Conservation (phyloP, 345 rosid genomes). For the Conringia planisiliqua region DNA sequence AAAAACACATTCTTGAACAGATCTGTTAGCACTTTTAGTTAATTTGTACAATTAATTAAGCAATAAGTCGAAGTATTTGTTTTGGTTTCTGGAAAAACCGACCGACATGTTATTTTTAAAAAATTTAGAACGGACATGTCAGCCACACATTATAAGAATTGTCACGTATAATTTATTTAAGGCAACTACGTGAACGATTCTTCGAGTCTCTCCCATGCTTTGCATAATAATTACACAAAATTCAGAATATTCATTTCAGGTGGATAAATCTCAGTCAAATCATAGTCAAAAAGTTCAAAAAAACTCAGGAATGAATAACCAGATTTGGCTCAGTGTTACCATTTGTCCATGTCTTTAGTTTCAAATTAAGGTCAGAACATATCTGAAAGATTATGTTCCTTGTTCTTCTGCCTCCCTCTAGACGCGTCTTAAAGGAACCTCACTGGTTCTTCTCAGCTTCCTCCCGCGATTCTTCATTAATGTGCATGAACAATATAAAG, state of each 20-base stretch:
- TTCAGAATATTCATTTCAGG: background rate
- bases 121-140: conserved; percentile 12
- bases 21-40: background rate
- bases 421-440: background rate
- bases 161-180: background rate
- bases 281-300: background rate
- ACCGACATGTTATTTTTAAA: conserved; percentile 20
- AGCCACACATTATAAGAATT: conserved; percentile 1
- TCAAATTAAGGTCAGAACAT: background rate
- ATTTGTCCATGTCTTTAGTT: background rate
- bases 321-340: background rate
- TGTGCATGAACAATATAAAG: background rate
- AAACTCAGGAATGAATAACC: background rate
- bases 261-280: background rate
- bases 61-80: background rate
- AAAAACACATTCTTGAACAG: background rate
- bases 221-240: background rate
- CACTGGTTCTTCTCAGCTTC: background rate
- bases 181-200: background rate
- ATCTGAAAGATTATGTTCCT: background rate
- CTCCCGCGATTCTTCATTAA: background rate
- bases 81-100: background rate
- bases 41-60: background rate
- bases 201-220: conserved; percentile 7
- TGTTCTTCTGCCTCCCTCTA: background rate